Percentiles rank a stretch among this genome's conserved stretches.
phyloP scores from a whole-genome alignment of 1,284 basidiomycete genomes.

The Ceratobasidium sp. region DNA sequence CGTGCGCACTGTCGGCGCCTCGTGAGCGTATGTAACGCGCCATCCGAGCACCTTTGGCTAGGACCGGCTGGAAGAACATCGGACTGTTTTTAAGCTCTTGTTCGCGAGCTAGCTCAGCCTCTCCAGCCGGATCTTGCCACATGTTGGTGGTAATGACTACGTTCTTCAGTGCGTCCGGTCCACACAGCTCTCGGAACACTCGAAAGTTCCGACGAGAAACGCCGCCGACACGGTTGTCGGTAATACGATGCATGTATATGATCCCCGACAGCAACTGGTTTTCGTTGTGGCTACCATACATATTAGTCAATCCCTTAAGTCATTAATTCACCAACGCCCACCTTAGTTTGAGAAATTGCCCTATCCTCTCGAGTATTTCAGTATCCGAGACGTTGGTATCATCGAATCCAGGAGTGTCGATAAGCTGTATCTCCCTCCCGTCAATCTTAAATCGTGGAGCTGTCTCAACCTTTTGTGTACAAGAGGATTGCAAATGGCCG shows the following conservation, averaged over 20 bases:
- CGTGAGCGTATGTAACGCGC: slow-evolving; percentile 1
- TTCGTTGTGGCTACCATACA: slow-evolving; percentile 49
- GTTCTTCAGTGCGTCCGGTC: slow-evolving; percentile 50
- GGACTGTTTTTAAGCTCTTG: background rate
- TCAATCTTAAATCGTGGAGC: background rate
- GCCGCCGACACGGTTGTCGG: slow-evolving; percentile 52
- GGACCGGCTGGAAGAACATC: slow-evolving; percentile 18
- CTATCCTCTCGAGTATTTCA: slow-evolving; percentile 42
- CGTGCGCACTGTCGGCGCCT: slow-evolving; percentile 9
- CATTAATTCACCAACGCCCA: background rate
- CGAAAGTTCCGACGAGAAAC: slow-evolving; percentile 51
- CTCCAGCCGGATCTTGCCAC: slow-evolving; percentile 53
- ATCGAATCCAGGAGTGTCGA: slow-evolving; percentile 55
- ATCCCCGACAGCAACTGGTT: slow-evolving; percentile 52
- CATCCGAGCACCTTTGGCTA: slow-evolving; percentile 22
- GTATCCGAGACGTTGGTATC: slow-evolving; percentile 38
- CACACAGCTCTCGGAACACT: slow-evolving; percentile 55
- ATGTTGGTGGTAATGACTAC: slow-evolving; percentile 56
- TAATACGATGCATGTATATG: slow-evolving; percentile 55
- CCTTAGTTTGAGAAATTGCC: slow-evolving; percentile 22
- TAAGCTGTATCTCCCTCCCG: slow-evolving; percentile 39
- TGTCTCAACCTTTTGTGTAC: background rate
- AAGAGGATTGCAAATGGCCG: slow-evolving; percentile 5
- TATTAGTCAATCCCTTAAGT: background rate
- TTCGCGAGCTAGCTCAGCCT: slow-evolving; percentile 5